Evolutionary conservation across 2,329 filamentous ascomycete genomes (phyloP).

Genomic region (Mollisia scopiformis): DNA sequence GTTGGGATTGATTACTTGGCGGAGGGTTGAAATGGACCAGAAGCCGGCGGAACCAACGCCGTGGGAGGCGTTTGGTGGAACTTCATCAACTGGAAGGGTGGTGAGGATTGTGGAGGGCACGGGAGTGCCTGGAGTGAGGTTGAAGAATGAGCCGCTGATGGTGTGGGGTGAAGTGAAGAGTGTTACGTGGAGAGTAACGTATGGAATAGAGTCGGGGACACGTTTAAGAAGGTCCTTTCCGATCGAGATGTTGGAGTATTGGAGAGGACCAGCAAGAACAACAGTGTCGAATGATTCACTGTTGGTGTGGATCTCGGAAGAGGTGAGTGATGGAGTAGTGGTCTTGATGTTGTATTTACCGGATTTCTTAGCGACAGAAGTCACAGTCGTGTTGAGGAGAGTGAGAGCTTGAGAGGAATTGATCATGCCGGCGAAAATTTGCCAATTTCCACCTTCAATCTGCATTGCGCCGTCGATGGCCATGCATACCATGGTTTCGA

Average conservation of each 20-base stretch:
- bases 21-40: slow-evolving; percentile 81
- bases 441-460: slow-evolving; percentile 88
- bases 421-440: slow-evolving; percentile 86
- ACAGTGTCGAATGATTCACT: slow-evolving; percentile 70
- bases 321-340: slow-evolving; percentile 11
- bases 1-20: slow-evolving; percentile 62
- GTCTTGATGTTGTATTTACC: slow-evolving; percentile 51
- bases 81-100: slow-evolving; percentile 67
- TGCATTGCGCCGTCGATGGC: slow-evolving; percentile 82
- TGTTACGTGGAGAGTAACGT: slow-evolving; percentile 85
- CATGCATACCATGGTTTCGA: slow-evolving; percentile 89
- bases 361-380: slow-evolving; percentile 55
- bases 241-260: slow-evolving; percentile 72
- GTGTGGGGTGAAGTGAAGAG: slow-evolving; percentile 78
- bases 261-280: slow-evolving; percentile 80
- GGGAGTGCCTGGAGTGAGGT: slow-evolving; percentile 55
- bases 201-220: slow-evolving; percentile 78
- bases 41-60: slow-evolving; percentile 77
- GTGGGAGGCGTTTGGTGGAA: slow-evolving; percentile 40
- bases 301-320: neutral
- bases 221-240: slow-evolving; percentile 69
- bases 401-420: slow-evolving; percentile 63
- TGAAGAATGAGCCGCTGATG: slow-evolving; percentile 76
- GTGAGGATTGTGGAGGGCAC: slow-evolving; percentile 80
- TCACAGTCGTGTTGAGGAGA: slow-evolving; percentile 69